These are phyloP conservation scores for Microsporum ferrugineum DNA, from an alignment of 2,329 filamentous ascomycete genomes.

Conservation along the genomic window DNA sequence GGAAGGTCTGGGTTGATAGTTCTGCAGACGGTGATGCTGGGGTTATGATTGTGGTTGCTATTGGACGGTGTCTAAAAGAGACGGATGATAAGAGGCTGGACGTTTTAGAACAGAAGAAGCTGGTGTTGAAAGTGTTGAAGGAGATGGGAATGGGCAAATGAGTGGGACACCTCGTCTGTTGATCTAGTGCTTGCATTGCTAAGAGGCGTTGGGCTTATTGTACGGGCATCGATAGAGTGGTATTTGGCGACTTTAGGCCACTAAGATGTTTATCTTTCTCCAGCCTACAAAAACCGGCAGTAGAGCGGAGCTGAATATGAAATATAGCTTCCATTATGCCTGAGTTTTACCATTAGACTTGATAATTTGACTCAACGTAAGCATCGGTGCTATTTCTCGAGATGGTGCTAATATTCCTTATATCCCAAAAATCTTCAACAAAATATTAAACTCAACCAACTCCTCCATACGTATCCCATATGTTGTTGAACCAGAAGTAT, in stretches of 20 bases:
- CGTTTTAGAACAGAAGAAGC: slow-evolving; percentile 36
- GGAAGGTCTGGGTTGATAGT: slow-evolving; percentile 81
- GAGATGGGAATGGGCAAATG: slow-evolving; percentile 23
- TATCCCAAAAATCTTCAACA: no score
- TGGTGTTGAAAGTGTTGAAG: slow-evolving; percentile 33
- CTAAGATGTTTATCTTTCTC: background rate
- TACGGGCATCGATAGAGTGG: background rate
- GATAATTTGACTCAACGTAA: no score
- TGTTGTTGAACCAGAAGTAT: background rate
- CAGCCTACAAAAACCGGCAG: no score
- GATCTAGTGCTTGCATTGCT: background rate
- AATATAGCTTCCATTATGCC: no score
- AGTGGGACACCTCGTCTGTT: background rate
- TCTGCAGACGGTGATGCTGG: slow-evolving; percentile 42
- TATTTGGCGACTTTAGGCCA: background rate
- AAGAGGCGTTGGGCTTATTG: background rate
- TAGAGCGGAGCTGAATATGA: no score
- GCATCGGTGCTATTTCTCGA: no score
- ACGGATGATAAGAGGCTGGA: slow-evolving; percentile 53
- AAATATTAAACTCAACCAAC: background rate
- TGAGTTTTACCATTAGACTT: no score
- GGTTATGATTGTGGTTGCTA: slow-evolving; percentile 58
- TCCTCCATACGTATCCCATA: background rate
- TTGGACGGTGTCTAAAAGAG: slow-evolving; percentile 66
- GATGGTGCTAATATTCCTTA: no score